Evolutionary conservation across 208 protist species (phyloP), one percentile per base, ranked within the genome.

Genomic region (Blechomonas ayalai): DNA sequence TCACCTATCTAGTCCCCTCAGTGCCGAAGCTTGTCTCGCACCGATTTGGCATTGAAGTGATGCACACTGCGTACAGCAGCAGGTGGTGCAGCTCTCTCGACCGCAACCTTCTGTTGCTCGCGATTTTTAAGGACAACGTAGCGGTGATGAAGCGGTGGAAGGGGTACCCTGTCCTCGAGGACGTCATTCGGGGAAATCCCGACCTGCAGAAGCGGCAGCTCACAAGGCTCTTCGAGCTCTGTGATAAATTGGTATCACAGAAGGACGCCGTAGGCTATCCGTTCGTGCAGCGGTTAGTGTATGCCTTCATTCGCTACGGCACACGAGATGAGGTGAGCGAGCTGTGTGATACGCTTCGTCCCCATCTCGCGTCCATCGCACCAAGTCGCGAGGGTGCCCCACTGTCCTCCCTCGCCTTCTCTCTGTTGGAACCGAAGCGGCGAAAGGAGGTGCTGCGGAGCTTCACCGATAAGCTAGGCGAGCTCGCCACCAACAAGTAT

Each of bases 191-290:
- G 43, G 55, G 64, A 23, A 80, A 86, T 33, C 59, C 69, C n/a
- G 3, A 52, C 9, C 66, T 83, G 34, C 76, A 81, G 42, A 85
- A 84, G 49, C 75, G 82, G 22, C 67, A 91, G 8, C 72, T 94
- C 16, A 62, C 69, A 2, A 70, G 66, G 3, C 69, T 94, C 24
- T 94, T 94, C 48, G 82, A 90, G 33, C 68, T 94, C 8, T 68
- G 73, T 26, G 86, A 94, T 45, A 90, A 90, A 50, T 64, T 94
- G 13, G 79, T 94, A 1, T 91, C 86, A 15, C 86, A 88, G 71
- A 94, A 94, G 52, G 76, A 79, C 53, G 81, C 80, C 18, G 59
- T 91, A 4, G 67, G 56, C 25, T 91, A 67, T 43, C 78, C 86
- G 3, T 90, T 94, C 51, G 86, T 90, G 36, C 86, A 94, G 69